Conservation (phyloP, 1,284 basidiomycete genomes). For the Volvariella surrecta region DNA sequence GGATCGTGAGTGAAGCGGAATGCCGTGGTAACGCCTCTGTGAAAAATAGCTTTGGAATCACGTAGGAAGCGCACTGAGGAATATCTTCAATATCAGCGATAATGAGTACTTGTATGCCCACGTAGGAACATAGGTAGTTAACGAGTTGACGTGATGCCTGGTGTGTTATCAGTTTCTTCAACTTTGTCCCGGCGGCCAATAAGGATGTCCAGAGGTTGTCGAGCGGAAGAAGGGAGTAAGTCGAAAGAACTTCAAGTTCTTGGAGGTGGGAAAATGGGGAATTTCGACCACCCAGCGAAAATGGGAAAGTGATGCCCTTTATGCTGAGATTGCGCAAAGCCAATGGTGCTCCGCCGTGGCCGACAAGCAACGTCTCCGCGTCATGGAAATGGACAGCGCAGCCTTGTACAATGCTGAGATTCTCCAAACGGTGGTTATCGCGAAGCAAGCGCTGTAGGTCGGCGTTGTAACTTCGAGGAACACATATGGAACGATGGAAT, state of each 20-base stretch:
- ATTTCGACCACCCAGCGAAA: no score
- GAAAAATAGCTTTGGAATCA: neutral
- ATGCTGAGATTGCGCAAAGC: no score
- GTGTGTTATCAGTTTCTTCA: neutral
- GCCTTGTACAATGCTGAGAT: no score
- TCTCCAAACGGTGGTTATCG: no score
- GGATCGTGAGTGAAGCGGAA: neutral
- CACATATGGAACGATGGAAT: no score
- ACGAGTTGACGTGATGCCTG: neutral
- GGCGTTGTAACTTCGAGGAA: no score
- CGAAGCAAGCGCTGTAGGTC: no score
- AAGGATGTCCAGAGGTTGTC: neutral
- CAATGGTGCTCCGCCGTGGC: no score
- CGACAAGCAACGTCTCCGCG: no score
- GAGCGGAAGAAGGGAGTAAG: neutral
- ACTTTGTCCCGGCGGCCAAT: neutral
- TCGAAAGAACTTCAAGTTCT: neutral
- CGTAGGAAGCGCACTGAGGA: neutral
- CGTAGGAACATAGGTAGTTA: neutral
- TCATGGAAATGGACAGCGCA: no score
- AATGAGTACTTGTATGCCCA: neutral
- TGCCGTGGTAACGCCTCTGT: neutral
- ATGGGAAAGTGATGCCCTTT: no score
- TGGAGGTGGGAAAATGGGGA: neutral
- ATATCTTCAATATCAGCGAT: neutral